Percentiles rank a stretch among this genome's conserved stretches.
phyloP scores from a whole-genome alignment of 257 asterid genomes.

The Eustoma russellianum region DNA sequence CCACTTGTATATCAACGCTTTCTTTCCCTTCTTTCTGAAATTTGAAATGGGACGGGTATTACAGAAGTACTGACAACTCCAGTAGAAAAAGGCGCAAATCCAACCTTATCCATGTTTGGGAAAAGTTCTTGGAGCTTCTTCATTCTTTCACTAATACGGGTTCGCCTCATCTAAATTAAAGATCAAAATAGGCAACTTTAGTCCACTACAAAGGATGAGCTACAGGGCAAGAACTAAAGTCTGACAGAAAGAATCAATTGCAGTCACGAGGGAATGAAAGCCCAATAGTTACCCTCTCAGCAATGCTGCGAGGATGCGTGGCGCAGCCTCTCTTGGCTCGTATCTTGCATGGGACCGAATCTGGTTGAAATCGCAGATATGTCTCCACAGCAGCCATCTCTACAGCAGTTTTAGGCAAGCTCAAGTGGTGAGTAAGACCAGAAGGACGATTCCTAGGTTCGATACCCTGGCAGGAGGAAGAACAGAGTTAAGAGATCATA shows the following conservation, averaged over 20 bases:
- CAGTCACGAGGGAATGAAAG: not conserved
- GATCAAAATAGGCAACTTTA: not conserved
- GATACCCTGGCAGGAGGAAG: slow-evolving; percentile 26
- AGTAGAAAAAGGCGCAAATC: not conserved
- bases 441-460: slow-evolving; percentile 27
- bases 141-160: slow-evolving; percentile 75
- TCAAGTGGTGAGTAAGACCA: slow-evolving; percentile 56
- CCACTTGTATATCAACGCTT: too few species aligned
- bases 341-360: slow-evolving; percentile 57
- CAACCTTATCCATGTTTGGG: slow-evolving; percentile 85
- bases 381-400: slow-evolving; percentile 51
- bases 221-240: not conserved
- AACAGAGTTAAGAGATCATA: slow-evolving; percentile 9
- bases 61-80: too few species aligned
- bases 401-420: slow-evolving; percentile 59
- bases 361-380: slow-evolving; percentile 58
- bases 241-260: not conserved
- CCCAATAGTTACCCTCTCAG: slow-evolving; percentile 61
- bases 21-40: too few species aligned
- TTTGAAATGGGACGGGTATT: too few species aligned
- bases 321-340: slow-evolving; percentile 92
- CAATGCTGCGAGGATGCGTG: slow-evolving; percentile 91
- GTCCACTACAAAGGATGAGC: not conserved
- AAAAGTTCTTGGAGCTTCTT: slow-evolving; percentile 84
- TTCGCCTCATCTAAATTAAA: slow-evolving; percentile 48